These are phyloP conservation scores for Xylaria multiplex DNA, from an alignment of 2,329 filamentous ascomycete genomes.

Conservation along the genomic window DNA sequence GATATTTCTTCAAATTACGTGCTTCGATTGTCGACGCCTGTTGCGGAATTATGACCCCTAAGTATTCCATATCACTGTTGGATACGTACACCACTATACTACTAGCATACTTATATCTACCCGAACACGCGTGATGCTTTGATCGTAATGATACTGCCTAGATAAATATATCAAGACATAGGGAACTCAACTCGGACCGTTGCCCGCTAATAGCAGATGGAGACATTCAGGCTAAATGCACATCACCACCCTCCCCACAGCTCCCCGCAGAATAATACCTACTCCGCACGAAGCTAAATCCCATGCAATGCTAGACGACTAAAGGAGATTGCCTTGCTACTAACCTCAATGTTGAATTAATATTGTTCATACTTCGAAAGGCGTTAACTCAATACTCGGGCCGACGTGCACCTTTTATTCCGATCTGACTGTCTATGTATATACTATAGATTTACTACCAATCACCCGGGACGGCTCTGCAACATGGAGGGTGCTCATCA, in stretches of 20 bases:
- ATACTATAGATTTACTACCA: constrained; percentile 10
- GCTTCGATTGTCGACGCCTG: background rate
- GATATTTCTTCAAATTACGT: background rate
- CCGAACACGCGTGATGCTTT: background rate
- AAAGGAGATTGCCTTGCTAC: background rate
- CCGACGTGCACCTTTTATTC: background rate
- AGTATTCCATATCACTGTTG: background rate
- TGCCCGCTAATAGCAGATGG: constrained; percentile 5
- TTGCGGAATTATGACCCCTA: too few species aligned
- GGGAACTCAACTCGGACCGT: background rate
- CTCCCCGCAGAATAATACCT: constrained; percentile 2
- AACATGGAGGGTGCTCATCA: constrained; percentile 7
- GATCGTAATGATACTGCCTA: background rate
- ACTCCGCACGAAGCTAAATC: constrained; percentile 17
- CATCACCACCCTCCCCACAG: background rate
- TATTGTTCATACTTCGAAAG: background rate
- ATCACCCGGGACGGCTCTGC: constrained; percentile 9
- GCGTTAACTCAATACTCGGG: background rate
- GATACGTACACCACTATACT: background rate
- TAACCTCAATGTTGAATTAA: background rate
- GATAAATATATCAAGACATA: background rate
- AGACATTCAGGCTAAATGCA: constrained; percentile 34
- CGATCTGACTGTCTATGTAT: background rate
- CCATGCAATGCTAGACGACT: background rate
- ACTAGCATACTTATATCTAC: background rate